Conservation (phyloP, 2,329 filamentous ascomycete genomes). For the Cytospora mali region DNA sequence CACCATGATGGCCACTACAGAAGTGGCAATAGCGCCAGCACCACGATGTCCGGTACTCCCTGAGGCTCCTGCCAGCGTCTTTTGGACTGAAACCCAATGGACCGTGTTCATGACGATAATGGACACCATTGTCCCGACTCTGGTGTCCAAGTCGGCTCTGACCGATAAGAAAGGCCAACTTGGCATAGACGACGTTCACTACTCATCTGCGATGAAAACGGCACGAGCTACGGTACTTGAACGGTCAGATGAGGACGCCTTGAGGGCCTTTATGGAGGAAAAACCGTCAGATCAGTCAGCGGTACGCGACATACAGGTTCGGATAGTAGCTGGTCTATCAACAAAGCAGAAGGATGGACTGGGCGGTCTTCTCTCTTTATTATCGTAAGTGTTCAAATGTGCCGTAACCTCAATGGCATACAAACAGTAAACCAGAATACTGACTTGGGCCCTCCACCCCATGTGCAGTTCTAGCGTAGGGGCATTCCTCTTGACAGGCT, state of each 20-base stretch:
- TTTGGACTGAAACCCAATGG: constrained; percentile 56
- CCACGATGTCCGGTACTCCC: constrained; percentile 34
- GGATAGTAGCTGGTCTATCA: constrained; percentile 44
- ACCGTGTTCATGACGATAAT: constrained; percentile 55
- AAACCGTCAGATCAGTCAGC: constrained; percentile 53
- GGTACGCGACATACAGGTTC: constrained; percentile 55
- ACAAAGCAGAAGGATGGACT: constrained; percentile 40
- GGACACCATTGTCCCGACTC: constrained; percentile 63
- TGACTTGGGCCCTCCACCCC: neutral
- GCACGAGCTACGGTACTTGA: constrained; percentile 41
- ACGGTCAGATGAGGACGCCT: constrained; percentile 45
- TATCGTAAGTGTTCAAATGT: constrained; percentile 44
- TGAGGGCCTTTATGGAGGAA: constrained; percentile 57
- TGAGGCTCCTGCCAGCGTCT: constrained; percentile 36
- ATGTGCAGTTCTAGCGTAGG: constrained; percentile 61
- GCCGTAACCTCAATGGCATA: too few relatives aligned
- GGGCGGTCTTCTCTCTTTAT: constrained; percentile 41
- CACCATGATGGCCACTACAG: constrained; percentile 21
- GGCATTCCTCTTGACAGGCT: constrained; percentile 68
- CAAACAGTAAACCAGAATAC: neutral
- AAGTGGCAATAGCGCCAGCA: constrained; percentile 23
- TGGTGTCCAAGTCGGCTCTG: constrained; percentile 47
- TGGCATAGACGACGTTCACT: constrained; percentile 52
- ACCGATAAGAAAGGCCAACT: constrained; percentile 47
- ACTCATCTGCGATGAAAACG: constrained; percentile 48